Conservation (phyloP, 2,329 filamentous ascomycete species). For the Colletotrichum magnum region DNA sequence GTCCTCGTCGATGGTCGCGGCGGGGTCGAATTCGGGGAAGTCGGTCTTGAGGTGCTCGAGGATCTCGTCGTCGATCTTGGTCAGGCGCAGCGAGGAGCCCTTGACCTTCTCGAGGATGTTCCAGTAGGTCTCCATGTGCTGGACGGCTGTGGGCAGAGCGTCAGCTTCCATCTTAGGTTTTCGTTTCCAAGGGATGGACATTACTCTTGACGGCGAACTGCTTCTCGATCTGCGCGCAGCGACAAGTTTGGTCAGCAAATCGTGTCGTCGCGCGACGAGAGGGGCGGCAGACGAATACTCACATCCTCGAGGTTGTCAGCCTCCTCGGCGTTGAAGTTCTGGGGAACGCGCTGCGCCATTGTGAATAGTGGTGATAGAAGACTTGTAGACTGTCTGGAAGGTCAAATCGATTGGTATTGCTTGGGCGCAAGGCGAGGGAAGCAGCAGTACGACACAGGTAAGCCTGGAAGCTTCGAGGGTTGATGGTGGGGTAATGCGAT, state of each 20-base stretch:
- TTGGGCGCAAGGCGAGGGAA: background rate
- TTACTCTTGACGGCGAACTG: constrained; percentile 97
- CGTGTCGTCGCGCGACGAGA: background rate
- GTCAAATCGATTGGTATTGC: background rate
- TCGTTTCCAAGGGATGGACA: constrained; percentile 16
- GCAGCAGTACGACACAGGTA: background rate
- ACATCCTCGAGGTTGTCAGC: constrained; percentile 70
- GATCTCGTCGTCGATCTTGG: constrained; percentile 96
- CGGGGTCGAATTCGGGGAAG: constrained; percentile 94
- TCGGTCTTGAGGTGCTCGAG: constrained; percentile 87
- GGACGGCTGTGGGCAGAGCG: constrained; percentile 71
- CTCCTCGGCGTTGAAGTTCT: constrained; percentile 72
- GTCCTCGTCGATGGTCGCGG: constrained; percentile 86
- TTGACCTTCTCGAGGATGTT: constrained; percentile 90
- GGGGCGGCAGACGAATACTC: constrained; percentile 47
- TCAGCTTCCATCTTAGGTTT: background rate
- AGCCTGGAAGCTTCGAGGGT: constrained; percentile 17
- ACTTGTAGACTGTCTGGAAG: background rate
- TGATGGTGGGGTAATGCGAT: constrained; percentile 32
- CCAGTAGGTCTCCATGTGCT: constrained; percentile 99
- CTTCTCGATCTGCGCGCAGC: constrained; percentile 86
- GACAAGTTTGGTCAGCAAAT: constrained; percentile 6
- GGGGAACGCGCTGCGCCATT: constrained; percentile 55
- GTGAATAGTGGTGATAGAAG: background rate
- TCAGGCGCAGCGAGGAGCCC: constrained; percentile 90